A percentile compares a stretch with the other conserved stretches of the same genome.
These are phyloP conservation scores for Takakia lepidozioides DNA, from an alignment of 225 moss, liverwort and hornwort species.

Conservation along the genomic window DNA sequence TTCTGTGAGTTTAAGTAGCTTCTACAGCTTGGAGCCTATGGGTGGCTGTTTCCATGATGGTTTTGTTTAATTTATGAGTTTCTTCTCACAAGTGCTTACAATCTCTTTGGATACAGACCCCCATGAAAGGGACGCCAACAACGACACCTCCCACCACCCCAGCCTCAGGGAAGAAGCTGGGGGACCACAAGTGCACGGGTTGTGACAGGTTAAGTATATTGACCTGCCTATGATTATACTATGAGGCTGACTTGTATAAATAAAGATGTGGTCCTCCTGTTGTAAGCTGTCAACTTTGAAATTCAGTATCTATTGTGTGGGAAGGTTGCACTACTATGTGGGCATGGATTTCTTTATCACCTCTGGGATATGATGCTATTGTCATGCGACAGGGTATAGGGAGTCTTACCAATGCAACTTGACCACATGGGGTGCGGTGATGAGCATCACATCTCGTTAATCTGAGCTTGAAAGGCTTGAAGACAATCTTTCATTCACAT, in stretches of 20 bases:
- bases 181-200: slow-evolving; percentile 25
- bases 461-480: slow-evolving; percentile 35
- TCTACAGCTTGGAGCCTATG: no score
- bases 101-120: no score
- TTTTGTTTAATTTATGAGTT: no score
- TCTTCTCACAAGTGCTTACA: no score
- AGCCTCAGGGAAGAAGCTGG: slow-evolving; percentile 30
- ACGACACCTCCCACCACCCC: slow-evolving; percentile 33
- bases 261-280: not conserved
- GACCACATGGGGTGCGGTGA: slow-evolving; percentile 37
- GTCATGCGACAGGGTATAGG: no score
- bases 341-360: no score
- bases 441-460: slow-evolving; percentile 32
- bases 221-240: no score
- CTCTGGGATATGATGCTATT: no score
- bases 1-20: no score
- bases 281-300: not conserved
- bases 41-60: no score
- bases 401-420: no score
- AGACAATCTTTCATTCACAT: slow-evolving; percentile 22
- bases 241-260: not conserved
- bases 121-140: slow-evolving; percentile 26
- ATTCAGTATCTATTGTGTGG: not conserved
- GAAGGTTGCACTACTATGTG: no score
- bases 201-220: slow-evolving; percentile 45